Base-by-base conservation (phyloP, 768 basidiomycete genomes). In the Leccinum sublutescens region DNA sequence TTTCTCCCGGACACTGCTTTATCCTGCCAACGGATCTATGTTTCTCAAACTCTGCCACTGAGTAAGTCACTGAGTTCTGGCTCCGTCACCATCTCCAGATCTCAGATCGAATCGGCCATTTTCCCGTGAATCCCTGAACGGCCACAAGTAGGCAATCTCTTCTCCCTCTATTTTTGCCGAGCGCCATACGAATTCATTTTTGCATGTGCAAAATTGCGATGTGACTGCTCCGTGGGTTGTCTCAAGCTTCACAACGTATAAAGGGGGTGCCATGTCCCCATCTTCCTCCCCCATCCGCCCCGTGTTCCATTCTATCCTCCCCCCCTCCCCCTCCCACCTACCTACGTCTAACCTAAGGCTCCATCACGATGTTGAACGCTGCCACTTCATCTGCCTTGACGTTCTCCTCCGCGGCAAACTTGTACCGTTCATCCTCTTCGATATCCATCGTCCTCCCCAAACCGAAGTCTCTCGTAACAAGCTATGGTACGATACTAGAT, bases 91-190 rank as follows among this genome's bases (percentile, higher is more conserved):
- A 68, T 72, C 62, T 64, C 19, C 47, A 65, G 68, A 73, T 73
- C 72, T 74, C 9, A 71, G 71, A 73, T 74, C 58, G 19, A 58
- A 56, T 52, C 52, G 52, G 54, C 52, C 58, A 57, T 60, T 68
- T 70, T 75, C 71, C 68, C 72, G 73, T 66, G 72, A 73, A 73
- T 75, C 72, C 65, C 66, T 67, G 38, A 59, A 72, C 65, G 64
- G 66, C 25, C 60, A 62, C 63, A 66, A 63, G 64, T 62, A 73
- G 69, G 71, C 62, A 74, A 71, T 67, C 68, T 68, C 62, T 63
- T 59, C 62, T 54, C 62, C 71, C 60, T 75, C 70, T 65, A 71
- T 74, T 75, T 68, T 68, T 63, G 60, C 69, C 71, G 66, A 62
- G 57, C 50, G 47, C 55, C 17, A 60, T 69, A 57, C 69, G 59